Conservation (phyloP, 164 flowering plant genomes). For the Vitis labrusca region DNA sequence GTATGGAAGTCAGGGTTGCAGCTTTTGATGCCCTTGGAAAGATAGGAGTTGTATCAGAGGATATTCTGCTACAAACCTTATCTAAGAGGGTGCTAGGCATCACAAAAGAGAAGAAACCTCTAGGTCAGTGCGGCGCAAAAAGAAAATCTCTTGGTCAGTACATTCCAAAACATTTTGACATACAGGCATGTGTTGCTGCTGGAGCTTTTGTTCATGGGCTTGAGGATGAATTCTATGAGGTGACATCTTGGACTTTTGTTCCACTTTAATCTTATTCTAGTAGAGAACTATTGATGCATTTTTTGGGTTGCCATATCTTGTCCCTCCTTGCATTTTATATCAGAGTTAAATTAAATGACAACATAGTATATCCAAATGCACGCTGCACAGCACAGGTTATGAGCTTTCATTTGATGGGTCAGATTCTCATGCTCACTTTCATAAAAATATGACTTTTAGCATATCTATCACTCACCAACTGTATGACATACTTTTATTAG, state of each 20-base stretch:
- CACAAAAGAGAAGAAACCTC: slow-evolving; percentile 35
- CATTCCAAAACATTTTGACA: slow-evolving; percentile 22
- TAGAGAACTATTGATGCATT: not conserved
- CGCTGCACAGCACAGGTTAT: not conserved
- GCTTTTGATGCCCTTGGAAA: slow-evolving; percentile 72
- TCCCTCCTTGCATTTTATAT: not conserved
- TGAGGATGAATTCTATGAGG: slow-evolving; percentile 92
- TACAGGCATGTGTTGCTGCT: slow-evolving; percentile 53
- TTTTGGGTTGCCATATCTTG: not conserved
- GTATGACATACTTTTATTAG: not conserved
- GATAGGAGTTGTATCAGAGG: slow-evolving; percentile 54
- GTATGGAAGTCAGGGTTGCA: slow-evolving; percentile 61
- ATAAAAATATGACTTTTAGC: not conserved
- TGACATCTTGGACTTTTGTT: slow-evolving; percentile 15
- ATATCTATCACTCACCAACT: not conserved
- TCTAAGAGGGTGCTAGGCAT: slow-evolving; percentile 58
- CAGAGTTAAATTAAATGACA: not conserved
- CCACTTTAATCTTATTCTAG: not conserved
- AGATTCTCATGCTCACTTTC: not conserved
- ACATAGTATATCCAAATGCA: not conserved
- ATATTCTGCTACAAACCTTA: slow-evolving; percentile 61
- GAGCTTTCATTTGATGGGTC: not conserved
- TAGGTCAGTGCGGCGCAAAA: slow-evolving; percentile 21
- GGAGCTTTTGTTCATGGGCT: slow-evolving; percentile 87
- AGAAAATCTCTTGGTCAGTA: slow-evolving; percentile 25